These are phyloP conservation scores for Termitomyces sp. DNA, from an alignment of 768 basidiomycete species.

Conservation along the genomic window DNA sequence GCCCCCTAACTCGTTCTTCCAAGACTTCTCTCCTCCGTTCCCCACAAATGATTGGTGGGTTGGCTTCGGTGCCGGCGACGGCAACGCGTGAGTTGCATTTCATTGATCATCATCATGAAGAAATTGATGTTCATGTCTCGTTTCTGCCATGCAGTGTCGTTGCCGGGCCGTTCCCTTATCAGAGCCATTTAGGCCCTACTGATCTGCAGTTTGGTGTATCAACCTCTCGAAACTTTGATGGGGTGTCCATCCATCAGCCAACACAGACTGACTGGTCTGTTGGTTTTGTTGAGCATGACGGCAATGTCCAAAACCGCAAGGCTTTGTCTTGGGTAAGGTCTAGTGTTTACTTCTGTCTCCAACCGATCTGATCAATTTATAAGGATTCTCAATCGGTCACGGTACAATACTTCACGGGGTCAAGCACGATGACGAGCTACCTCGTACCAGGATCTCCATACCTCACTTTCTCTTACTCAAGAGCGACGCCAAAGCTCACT, in stretches of 20 bases:
- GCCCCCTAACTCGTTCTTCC: constrained; percentile 30
- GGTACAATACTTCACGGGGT: constrained; percentile 28
- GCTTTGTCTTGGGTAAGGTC: constrained; percentile 26
- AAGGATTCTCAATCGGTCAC: constrained; percentile 32
- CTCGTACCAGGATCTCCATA: constrained; percentile 31
- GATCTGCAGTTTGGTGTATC: constrained; percentile 28
- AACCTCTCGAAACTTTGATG: constrained; percentile 25
- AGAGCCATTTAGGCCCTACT: constrained; percentile 21
- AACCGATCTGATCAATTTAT: background rate
- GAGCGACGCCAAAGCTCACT: constrained; percentile 26
- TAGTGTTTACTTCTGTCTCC: background rate
- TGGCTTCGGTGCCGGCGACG: constrained; percentile 25
- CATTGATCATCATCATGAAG: background rate
- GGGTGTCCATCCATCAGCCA: constrained; percentile 27
- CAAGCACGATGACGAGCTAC: constrained; percentile 27
- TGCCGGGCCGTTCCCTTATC: constrained; percentile 29
- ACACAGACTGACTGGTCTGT: constrained; percentile 28
- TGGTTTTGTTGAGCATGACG: constrained; percentile 27
- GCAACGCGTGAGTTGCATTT: constrained; percentile 17
- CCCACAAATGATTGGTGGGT: constrained; percentile 34
- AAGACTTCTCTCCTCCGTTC: constrained; percentile 27
- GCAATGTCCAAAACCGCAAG: constrained; percentile 26
- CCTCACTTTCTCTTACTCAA: constrained; percentile 26
- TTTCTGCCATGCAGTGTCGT: constrained; percentile 17
- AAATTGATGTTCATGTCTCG: no score